Evolutionary conservation across 75 land plant species (phyloP).

Genomic region (Pinus tabuliformis): DNA sequence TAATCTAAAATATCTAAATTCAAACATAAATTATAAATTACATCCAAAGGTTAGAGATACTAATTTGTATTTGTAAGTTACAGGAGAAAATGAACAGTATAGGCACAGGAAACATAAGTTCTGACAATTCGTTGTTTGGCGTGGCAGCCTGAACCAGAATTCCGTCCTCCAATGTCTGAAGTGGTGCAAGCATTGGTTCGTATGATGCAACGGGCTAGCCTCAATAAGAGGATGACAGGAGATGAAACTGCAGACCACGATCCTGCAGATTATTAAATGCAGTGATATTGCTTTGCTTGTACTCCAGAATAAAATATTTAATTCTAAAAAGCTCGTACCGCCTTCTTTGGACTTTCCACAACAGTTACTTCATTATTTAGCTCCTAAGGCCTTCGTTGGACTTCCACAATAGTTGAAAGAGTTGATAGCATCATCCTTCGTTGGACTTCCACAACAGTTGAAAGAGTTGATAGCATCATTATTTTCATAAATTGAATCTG

Average conservation of each 20-base stretch:
- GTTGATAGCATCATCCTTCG: no score
- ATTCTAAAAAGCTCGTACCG: no score
- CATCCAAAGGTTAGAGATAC: neutral
- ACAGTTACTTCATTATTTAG: no score
- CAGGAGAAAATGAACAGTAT: neutral
- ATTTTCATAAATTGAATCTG: no score
- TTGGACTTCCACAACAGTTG: no score
- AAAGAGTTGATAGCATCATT: no score
- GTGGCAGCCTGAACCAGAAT: constrained; percentile 88
- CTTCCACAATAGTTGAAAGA: no score
- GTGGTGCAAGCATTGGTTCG: constrained; percentile 84
- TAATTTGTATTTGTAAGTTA: neutral
- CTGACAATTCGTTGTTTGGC: constrained; percentile 10
- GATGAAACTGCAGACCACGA: neutral
- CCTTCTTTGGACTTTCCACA: no score
- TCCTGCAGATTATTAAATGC: no score
- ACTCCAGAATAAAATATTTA: no score
- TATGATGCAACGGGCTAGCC: constrained; percentile 78
- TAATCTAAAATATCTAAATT: neutral
- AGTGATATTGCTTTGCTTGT: no score
- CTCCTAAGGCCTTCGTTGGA: no score
- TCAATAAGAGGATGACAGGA: constrained; percentile 61
- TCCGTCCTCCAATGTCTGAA: constrained; percentile 96
- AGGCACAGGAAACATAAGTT: constrained; percentile 1
- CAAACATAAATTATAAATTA: constrained; percentile 3